phyloP scores from a whole-genome alignment of 805 yeast species.

The Saccharomyces mikatae region DNA sequence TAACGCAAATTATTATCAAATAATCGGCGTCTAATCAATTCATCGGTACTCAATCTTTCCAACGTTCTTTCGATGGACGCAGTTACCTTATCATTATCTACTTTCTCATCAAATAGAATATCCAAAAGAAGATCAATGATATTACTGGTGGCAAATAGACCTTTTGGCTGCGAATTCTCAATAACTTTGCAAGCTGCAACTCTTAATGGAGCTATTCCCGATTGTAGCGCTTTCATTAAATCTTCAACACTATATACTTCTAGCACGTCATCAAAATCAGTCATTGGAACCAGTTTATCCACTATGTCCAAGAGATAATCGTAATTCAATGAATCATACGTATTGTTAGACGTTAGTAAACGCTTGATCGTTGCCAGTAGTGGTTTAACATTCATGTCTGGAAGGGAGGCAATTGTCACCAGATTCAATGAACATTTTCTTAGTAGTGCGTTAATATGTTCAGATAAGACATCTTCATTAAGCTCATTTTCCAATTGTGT shows the following conservation, averaged over 20 bases:
- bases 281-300: conserved; percentile 12
- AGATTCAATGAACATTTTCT: conserved; percentile 16
- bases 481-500: conserved; percentile 1
- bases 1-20: conserved; percentile 15
- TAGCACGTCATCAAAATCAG: conserved; percentile 20
- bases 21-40: conserved; percentile 16
- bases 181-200: conserved; percentile 23
- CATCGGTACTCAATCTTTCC: conserved; percentile 13
- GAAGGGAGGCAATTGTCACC: conserved; percentile 7
- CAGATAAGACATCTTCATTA: conserved; percentile 4
- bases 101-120: conserved; percentile 16
- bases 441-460: conserved; percentile 10
- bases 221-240: conserved; percentile 16
- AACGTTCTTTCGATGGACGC: conserved; percentile 18
- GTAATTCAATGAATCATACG: conserved; percentile 13
- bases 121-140: conserved; percentile 17
- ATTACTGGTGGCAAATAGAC: conserved; percentile 15
- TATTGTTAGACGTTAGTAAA: conserved; percentile 5
- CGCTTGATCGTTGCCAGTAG: conserved; percentile 15
- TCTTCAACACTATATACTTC: conserved; percentile 17
- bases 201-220: conserved; percentile 13
- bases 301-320: conserved; percentile 15
- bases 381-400: conserved; percentile 8
- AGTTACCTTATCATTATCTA: conserved; percentile 10
- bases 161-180: conserved; percentile 22